Conservation (phyloP, 768 basidiomycete species). For the Symmetrospora coprosmae region DNA sequence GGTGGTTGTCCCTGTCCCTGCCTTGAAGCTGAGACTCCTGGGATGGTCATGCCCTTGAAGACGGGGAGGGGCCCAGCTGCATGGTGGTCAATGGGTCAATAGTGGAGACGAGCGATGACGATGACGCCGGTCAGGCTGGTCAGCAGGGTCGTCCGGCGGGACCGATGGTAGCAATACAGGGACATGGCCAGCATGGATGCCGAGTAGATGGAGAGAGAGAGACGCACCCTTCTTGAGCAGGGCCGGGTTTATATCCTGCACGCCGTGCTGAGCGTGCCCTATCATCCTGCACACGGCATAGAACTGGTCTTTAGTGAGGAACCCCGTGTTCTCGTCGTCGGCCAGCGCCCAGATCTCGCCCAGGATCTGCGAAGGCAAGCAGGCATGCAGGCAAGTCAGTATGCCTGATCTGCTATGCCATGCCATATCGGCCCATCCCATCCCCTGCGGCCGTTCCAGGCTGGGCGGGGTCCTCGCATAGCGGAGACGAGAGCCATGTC, state of each 20-base stretch:
- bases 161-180: too few relatives aligned
- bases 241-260: conserved; percentile 43
- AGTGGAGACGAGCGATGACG: too few relatives aligned
- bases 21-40: conserved; percentile 45
- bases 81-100: too few relatives aligned
- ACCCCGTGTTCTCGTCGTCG: conserved; percentile 87
- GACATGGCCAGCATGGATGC: too few relatives aligned
- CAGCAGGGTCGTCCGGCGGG: too few relatives aligned
- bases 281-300: conserved; percentile 79
- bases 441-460: too few relatives aligned
- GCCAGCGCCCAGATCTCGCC: conserved; percentile 89
- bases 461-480: too few relatives aligned
- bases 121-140: too few relatives aligned
- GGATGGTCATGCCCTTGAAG: conserved; percentile 52
- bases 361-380: conserved; percentile 40
- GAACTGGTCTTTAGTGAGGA: conserved; percentile 73
- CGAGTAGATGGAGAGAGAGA: not conserved
- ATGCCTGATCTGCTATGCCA: too few relatives aligned
- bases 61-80: conserved; percentile 69
- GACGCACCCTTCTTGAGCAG: conserved; percentile 56
- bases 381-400: not conserved
- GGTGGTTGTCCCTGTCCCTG: conserved; percentile 44
- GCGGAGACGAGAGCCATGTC: too few relatives aligned
- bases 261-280: conserved; percentile 82
- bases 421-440: too few relatives aligned